Conservation (phyloP, 805 yeast genomes). For the Wickerhamomyces hampshirensis region DNA sequence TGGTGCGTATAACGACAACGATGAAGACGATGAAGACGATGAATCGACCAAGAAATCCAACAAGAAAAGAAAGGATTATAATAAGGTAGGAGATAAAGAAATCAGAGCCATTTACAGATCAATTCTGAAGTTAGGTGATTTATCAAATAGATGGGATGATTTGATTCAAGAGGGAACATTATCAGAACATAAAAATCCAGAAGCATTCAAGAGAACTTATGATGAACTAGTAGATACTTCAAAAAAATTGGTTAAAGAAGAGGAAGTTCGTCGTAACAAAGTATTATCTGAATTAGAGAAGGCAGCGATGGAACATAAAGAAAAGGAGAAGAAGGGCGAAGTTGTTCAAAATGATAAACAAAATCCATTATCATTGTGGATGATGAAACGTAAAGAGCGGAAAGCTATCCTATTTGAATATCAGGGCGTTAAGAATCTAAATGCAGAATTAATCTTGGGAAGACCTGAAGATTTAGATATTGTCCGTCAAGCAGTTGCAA, state of each 20-base stretch:
- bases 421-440: conserved; percentile 79
- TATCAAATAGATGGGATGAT: conserved; percentile 73
- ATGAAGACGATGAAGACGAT: conserved; percentile 36
- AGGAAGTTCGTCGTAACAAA: conserved; percentile 56
- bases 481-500: conserved; percentile 47
- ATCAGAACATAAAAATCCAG: conserved; percentile 79
- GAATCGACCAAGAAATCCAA: conserved; percentile 29
- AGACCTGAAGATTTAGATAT: conserved; percentile 83
- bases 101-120: conserved; percentile 81
- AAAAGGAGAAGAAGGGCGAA: conserved; percentile 33
- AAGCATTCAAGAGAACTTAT: conserved; percentile 68
- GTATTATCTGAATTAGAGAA: conserved; percentile 55
- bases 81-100: conserved; percentile 75
- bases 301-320: conserved; percentile 53
- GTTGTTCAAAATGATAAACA: conserved; percentile 22
- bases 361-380: conserved; percentile 48
- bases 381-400: conserved; percentile 73
- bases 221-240: conserved; percentile 66
- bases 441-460: conserved; percentile 80
- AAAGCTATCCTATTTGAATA: conserved; percentile 88
- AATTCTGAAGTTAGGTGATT: conserved; percentile 75
- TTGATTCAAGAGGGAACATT: conserved; percentile 86
- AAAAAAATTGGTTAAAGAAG: conserved; percentile 54
- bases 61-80: conserved; percentile 34
- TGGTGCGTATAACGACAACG: conserved; percentile 35